Conservation (phyloP, 495 filamentous ascomycete genomes). For the Astrothelium macrocarpum region DNA sequence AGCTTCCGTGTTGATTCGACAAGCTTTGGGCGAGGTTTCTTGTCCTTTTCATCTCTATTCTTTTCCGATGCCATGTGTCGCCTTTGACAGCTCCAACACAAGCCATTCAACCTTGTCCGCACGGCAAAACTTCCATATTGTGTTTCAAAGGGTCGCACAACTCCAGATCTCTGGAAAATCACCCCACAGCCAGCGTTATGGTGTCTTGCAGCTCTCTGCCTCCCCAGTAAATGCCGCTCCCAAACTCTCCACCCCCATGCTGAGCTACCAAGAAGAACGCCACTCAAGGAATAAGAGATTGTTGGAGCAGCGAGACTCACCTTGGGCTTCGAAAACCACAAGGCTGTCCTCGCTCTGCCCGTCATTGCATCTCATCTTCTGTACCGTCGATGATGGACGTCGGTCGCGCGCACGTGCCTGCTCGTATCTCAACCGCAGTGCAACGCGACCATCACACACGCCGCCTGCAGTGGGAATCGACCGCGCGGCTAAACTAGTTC, state of each 20-base stretch:
- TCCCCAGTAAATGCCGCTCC: neutral
- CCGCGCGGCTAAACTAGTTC: neutral
- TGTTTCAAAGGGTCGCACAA: neutral
- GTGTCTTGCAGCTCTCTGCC: neutral
- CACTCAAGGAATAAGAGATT: neutral
- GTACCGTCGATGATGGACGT: neutral
- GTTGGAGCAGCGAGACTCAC: neutral
- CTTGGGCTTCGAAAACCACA: neutral
- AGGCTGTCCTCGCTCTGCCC: neutral
- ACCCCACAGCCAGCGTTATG: neutral
- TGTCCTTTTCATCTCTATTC: neutral
- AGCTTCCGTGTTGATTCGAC: constrained; percentile 15
- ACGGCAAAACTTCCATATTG: neutral
- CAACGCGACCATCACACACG: neutral
- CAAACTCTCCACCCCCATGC: neutral
- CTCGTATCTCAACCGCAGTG: neutral
- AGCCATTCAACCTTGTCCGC: neutral
- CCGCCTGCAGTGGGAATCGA: neutral
- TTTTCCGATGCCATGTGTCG: neutral
- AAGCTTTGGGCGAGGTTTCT: constrained; percentile 10
- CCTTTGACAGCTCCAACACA: neutral
- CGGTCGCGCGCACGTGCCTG: neutral
- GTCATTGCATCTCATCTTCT: neutral
- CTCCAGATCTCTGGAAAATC: neutral
- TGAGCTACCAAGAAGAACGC: neutral